Conservation (phyloP, 1,284 basidiomycete species). For the Papiliotrema laurentii region DNA sequence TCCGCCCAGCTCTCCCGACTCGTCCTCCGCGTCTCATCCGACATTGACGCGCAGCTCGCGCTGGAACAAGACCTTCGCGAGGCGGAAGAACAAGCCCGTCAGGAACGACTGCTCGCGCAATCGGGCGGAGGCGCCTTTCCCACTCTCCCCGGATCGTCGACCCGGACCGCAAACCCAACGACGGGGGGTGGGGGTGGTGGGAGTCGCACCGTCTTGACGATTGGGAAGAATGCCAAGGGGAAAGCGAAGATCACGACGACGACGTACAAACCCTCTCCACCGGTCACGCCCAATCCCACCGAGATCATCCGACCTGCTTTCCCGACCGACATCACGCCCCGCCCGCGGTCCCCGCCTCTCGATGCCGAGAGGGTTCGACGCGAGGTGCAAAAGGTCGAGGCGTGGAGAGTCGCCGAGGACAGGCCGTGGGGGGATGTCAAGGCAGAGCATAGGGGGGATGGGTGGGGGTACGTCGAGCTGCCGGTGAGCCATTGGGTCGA, state of each 20-base stretch:
- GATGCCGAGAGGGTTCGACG: conserved; percentile 24
- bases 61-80: conserved; percentile 34
- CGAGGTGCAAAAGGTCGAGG: conserved; percentile 25
- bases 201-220: conserved; percentile 26
- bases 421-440: conserved; percentile 41
- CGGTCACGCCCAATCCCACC: conserved; percentile 7
- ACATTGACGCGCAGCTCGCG: conserved; percentile 34
- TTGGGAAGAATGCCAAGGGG: conserved; percentile 25
- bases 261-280: conserved; percentile 14
- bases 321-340: conserved; percentile 21
- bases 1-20: conserved; percentile 40
- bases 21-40: conserved; percentile 30
- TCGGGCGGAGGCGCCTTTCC: conserved; percentile 47
- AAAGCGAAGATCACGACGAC: conserved; percentile 35
- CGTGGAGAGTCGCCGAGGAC: conserved; percentile 31
- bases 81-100: conserved; percentile 23
- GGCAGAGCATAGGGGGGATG: conserved; percentile 19
- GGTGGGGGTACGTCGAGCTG: conserved; percentile 24
- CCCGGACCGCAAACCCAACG: not conserved
- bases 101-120: conserved; percentile 26
- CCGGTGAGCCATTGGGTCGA: conserved; percentile 12
- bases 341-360: conserved; percentile 31
- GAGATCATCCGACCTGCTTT: conserved; percentile 9
- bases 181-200: conserved; percentile 1
- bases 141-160: conserved; percentile 20